Evolutionary conservation across 495 filamentous ascomycete genomes (phyloP).

Genomic region (Ascobolus immersus): DNA sequence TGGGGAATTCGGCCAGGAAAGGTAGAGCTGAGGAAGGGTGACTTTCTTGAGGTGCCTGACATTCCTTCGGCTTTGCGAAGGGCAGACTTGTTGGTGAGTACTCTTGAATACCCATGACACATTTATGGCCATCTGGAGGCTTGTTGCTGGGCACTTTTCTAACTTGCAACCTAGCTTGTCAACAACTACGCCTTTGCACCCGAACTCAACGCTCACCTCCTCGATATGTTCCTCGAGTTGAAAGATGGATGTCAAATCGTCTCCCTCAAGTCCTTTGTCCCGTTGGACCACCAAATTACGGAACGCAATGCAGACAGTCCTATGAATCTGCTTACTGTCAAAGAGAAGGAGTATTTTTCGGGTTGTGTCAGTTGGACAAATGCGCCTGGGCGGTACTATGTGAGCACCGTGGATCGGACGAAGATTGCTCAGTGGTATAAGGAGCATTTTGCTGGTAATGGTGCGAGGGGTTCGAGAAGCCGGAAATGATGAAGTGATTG

Average conservation of each 20-base stretch:
- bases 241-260: constrained; percentile 79
- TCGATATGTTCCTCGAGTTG: constrained; percentile 78
- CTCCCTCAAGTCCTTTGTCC: constrained; percentile 57
- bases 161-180: constrained; percentile 29
- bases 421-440: constrained; percentile 9
- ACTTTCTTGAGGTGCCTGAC: constrained; percentile 50
- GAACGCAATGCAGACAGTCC: constrained; percentile 46
- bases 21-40: constrained; percentile 57
- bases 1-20: constrained; percentile 67
- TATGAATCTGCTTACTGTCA: constrained; percentile 45
- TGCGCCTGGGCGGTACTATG: constrained; percentile 56
- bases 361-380: constrained; percentile 81
- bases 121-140: not conserved
- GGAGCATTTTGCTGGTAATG: too few relatives aligned
- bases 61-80: constrained; percentile 48
- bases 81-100: constrained; percentile 48
- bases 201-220: constrained; percentile 57
- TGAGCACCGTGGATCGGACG: constrained; percentile 60
- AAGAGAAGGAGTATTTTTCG: constrained; percentile 51
- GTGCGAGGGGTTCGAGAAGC: constrained; percentile 9
- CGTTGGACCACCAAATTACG: constrained; percentile 40
- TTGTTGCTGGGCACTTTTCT: not conserved
- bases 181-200: constrained; percentile 92
- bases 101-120: not conserved
- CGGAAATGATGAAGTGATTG: not conserved